These are phyloP conservation scores for Penicillium coffeae DNA, from an alignment of 495 filamentous ascomycete species.

Conservation along the genomic window DNA sequence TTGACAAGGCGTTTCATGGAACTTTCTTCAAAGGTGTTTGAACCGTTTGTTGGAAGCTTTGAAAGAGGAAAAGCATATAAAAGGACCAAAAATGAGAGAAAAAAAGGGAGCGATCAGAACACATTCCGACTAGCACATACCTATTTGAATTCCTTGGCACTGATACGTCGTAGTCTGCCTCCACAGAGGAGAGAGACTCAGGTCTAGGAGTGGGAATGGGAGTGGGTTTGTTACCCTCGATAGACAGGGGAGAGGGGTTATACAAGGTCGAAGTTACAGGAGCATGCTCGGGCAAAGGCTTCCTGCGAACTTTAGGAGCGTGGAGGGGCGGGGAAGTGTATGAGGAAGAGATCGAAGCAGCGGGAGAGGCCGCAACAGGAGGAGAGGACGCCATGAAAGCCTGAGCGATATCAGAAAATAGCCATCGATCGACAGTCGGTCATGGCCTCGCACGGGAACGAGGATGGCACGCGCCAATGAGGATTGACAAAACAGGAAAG, in stretches of 20 bases:
- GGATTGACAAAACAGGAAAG: constrained; percentile 21
- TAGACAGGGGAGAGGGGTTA: constrained; percentile 29
- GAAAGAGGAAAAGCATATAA: constrained; percentile 1
- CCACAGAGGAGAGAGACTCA: constrained; percentile 24
- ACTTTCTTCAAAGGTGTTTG: not conserved
- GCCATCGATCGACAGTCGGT: constrained; percentile 26
- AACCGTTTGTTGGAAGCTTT: not conserved
- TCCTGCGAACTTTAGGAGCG: constrained; percentile 29
- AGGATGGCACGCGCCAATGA: constrained; percentile 17
- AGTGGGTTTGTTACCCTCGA: constrained; percentile 25
- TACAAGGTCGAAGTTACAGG: constrained; percentile 24
- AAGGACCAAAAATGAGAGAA: constrained; percentile 8
- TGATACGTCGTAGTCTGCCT: constrained; percentile 31
- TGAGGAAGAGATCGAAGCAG: constrained; percentile 17
- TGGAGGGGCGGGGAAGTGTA: constrained; percentile 16
- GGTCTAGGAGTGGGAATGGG: constrained; percentile 22
- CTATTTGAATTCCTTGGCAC: constrained; percentile 39
- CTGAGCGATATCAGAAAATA: constrained; percentile 26
- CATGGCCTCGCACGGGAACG: constrained; percentile 22
- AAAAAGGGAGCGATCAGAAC: constrained; percentile 3
- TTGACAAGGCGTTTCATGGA: not conserved
- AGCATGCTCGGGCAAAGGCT: constrained; percentile 37
- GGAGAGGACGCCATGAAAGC: constrained; percentile 24
- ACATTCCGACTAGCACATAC: constrained; percentile 28
- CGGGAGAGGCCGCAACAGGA: constrained; percentile 25